Conservation (phyloP, 2,329 filamentous ascomycete genomes). For the Trichoderma arundinaceum region DNA sequence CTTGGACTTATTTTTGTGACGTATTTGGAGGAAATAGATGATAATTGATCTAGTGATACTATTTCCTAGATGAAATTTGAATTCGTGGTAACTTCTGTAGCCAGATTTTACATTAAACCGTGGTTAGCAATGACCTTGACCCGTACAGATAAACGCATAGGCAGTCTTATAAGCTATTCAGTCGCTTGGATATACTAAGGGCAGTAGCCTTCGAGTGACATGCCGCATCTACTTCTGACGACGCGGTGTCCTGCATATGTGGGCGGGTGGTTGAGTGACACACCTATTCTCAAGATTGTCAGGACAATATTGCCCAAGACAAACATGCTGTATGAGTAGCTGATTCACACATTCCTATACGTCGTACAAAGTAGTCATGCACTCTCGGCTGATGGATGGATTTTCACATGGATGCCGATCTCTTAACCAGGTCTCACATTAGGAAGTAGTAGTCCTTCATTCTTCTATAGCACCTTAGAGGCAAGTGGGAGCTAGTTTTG, state of each 20-base stretch:
- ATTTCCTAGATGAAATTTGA: no score
- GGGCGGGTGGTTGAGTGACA: background rate
- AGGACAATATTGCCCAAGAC: background rate
- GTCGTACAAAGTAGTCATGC: background rate
- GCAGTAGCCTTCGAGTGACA: background rate
- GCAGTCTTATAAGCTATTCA: background rate
- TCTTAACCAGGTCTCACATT: slow-evolving; percentile 1
- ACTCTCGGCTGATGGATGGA: background rate
- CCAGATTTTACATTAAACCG: no score
- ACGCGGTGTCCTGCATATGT: background rate
- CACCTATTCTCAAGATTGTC: background rate
- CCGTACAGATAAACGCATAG: no score
- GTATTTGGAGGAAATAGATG: no score
- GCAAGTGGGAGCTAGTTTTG: background rate
- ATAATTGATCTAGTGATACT: no score
- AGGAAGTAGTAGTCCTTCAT: background rate
- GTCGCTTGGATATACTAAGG: background rate
- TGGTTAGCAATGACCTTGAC: no score
- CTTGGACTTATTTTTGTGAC: no score
- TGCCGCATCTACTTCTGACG: background rate
- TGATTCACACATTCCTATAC: background rate
- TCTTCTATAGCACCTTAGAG: background rate
- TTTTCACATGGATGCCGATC: slow-evolving; percentile 7
- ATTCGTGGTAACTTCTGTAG: no score
- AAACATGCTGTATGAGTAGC: background rate